phyloP scores from a whole-genome alignment of 495 filamentous ascomycete genomes.

The Podospora sp. region DNA sequence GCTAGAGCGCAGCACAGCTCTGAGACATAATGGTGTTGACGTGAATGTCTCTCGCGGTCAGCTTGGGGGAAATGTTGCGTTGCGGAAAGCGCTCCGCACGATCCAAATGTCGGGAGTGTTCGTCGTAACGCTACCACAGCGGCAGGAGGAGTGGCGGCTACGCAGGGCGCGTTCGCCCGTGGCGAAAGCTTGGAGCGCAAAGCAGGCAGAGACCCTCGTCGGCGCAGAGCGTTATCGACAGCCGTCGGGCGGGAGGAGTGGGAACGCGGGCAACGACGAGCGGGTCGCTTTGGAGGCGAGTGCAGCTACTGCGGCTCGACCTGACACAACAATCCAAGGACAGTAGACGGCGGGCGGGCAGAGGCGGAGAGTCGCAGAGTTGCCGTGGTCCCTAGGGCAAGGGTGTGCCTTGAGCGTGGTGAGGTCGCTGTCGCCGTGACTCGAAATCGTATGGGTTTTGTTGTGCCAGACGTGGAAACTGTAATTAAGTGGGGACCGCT shows the following conservation, averaged over 20 bases:
- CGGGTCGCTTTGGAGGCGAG: conserved; percentile 16
- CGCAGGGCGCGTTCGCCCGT: background rate
- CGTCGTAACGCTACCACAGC: background rate
- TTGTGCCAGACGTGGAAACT: conserved; percentile 34
- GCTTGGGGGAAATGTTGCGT: background rate
- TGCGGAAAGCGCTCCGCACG: background rate
- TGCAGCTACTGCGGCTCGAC: conserved; percentile 7
- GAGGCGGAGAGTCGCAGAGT: conserved; percentile 6
- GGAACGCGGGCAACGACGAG: conserved; percentile 7
- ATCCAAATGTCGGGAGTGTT: background rate
- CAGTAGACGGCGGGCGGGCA: background rate
- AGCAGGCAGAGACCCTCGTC: background rate
- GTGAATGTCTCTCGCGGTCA: conserved; percentile 36
- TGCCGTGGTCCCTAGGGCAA: conserved; percentile 25
- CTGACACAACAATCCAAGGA: conserved; percentile 24
- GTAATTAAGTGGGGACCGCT: conserved; percentile 39
- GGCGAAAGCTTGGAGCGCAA: background rate
- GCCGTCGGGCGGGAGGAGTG: background rate
- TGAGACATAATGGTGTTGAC: conserved; percentile 53
- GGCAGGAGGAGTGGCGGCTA: background rate
- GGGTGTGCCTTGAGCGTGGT: conserved; percentile 25
- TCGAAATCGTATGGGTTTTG: conserved; percentile 29
- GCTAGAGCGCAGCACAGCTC: conserved; percentile 49
- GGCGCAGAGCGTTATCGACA: conserved; percentile 17
- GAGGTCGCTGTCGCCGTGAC: conserved; percentile 35